Conservation (phyloP, 1,139 yeast genomes). For the Yamadazyma diospyri region DNA sequence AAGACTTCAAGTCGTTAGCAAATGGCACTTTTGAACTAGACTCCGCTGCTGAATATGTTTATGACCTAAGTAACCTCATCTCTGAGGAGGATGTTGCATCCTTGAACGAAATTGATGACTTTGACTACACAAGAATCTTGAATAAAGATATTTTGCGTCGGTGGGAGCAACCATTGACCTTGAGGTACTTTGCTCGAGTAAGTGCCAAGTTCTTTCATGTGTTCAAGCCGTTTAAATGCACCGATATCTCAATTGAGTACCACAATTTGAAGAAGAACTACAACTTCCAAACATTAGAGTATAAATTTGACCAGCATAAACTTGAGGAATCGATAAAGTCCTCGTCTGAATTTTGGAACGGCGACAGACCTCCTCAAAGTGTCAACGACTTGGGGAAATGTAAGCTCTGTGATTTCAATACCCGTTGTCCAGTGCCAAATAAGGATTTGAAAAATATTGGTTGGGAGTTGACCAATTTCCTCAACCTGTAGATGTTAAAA, state of each 20-base stretch:
- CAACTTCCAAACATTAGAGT: conserved; percentile 35
- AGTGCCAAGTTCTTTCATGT: conserved; percentile 45
- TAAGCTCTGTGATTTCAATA: conserved; percentile 49
- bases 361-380: conserved; percentile 42
- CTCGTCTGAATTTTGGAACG: conserved; percentile 54
- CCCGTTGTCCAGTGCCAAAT: conserved; percentile 32
- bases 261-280: conserved; percentile 32
- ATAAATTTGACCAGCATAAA: conserved; percentile 28
- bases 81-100: conserved; percentile 8
- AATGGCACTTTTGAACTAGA: conserved; percentile 39
- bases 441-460: conserved; percentile 15
- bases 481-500: conserved; percentile 23
- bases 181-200: conserved; percentile 54
- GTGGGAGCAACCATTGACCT: conserved; percentile 56
- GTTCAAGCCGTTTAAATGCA: conserved; percentile 31
- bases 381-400: conserved; percentile 41
- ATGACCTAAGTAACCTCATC: conserved; percentile 10
- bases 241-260: conserved; percentile 50
- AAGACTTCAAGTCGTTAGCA: conserved; percentile 46
- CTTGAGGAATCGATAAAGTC: conserved; percentile 24
- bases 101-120: conserved; percentile 15
- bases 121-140: conserved; percentile 14
- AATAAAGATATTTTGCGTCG: conserved; percentile 17
- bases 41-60: conserved; percentile 1
- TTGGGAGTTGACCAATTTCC: conserved; percentile 13